A percentile compares a stretch with the other conserved stretches of the same genome.
Conservation (phyloP, 169 alveolate species). For the Cryptosporidium baileyi region DNA sequence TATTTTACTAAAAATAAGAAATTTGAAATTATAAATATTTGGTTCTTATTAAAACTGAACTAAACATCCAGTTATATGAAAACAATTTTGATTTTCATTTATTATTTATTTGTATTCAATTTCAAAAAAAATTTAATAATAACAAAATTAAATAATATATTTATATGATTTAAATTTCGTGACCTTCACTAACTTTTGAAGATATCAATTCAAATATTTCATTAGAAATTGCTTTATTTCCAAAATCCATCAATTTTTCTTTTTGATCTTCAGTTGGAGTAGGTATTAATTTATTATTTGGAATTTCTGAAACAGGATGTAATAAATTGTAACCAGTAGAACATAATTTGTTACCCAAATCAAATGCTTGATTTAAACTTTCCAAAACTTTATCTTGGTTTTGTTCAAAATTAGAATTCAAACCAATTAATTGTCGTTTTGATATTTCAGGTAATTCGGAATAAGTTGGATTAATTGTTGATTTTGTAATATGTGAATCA, state of each 20-base stretch:
- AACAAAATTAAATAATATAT: too few relatives aligned
- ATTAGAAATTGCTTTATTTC: not conserved
- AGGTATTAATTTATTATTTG: not conserved
- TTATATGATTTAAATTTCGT: too few relatives aligned
- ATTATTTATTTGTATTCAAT: too few relatives aligned
- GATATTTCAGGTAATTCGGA: not conserved
- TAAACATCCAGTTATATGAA: too few relatives aligned
- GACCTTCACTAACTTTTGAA: not conserved
- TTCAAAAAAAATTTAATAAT: too few relatives aligned
- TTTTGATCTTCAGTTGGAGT: conserved; percentile 32
- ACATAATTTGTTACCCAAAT: not conserved
- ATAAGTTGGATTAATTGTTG: not conserved
- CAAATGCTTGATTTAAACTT: conserved; percentile 9
- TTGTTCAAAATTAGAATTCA: not conserved
- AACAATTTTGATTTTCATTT: too few relatives aligned
- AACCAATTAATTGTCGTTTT: not conserved
- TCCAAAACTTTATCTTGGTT: not conserved
- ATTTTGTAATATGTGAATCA: too few relatives aligned
- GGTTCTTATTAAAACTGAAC: too few relatives aligned
- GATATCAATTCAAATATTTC: not conserved
- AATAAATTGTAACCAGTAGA: not conserved
- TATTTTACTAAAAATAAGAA: too few relatives aligned
- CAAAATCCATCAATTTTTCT: not conserved
- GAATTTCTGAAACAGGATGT: not conserved
- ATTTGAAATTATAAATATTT: too few relatives aligned